These are phyloP conservation scores for Chlamydomonas sp. DNA, from an alignment of 139 green algal genomes.

Conservation along the genomic window DNA sequence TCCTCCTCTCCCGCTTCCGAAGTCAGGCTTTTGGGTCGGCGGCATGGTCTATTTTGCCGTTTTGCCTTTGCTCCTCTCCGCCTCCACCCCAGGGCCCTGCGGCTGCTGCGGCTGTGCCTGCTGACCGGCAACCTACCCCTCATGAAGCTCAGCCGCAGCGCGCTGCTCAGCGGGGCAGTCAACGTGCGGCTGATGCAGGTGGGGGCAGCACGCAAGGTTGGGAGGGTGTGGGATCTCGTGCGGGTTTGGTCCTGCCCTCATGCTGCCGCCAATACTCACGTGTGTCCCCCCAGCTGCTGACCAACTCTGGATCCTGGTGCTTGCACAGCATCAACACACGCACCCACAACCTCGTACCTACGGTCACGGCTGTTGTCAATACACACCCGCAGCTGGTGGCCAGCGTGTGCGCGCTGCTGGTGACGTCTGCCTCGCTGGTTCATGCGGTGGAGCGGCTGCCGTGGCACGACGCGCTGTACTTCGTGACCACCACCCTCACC, in stretches of 20 bases:
- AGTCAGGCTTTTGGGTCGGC: background rate
- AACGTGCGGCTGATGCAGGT: conserved; percentile 72
- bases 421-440: conserved; percentile 42
- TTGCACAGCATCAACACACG: background rate
- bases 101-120: conserved; percentile 77
- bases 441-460: conserved; percentile 67
- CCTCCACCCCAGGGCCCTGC: conserved; percentile 59
- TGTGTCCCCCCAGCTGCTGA: too few relatives aligned
- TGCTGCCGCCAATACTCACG: too few relatives aligned
- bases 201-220: background rate
- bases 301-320: too few relatives aligned
- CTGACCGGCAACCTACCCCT: conserved; percentile 70
- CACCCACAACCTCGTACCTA: too few relatives aligned
- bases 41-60: background rate
- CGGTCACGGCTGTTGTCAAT: background rate
- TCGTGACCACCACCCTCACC: conserved; percentile 80
- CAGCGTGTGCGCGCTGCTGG: conserved; percentile 71
- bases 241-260: too few relatives aligned
- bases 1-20: too few relatives aligned
- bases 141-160: conserved; percentile 71
- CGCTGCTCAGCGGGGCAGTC: conserved; percentile 62
- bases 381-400: conserved; percentile 62
- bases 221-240: too few relatives aligned
- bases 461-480: conserved; percentile 87
- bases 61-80: background rate